These are phyloP conservation scores for Phytophthora lateralis DNA, from an alignment of 352 stramenopile species.

Conservation along the genomic window DNA sequence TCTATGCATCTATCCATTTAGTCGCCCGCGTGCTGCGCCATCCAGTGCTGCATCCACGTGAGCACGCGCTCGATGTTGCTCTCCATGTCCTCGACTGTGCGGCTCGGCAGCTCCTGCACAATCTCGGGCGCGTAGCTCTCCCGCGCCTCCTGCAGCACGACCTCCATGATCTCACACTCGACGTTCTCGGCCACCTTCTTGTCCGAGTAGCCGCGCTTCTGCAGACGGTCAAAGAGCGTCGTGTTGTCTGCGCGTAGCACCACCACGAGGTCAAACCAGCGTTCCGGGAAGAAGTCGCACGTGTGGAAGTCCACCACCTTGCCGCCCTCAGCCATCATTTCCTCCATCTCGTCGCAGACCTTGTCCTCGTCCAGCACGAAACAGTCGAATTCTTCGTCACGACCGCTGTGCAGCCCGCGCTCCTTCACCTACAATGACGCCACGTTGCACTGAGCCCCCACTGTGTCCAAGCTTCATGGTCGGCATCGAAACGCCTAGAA, in stretches of 20 bases:
- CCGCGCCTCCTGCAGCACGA: conserved; percentile 95
- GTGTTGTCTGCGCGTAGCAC: conserved; percentile 93
- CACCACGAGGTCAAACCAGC: conserved; percentile 96
- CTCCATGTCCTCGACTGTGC: conserved; percentile 97
- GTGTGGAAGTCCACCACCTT: conserved; percentile 97
- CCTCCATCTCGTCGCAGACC: conserved; percentile 95
- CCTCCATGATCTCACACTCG: conserved; percentile 98
- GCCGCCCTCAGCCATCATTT: conserved; percentile 87
- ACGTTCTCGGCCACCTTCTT: conserved; percentile 97
- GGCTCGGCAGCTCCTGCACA: conserved; percentile 94
- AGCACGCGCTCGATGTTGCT: conserved; percentile 92
- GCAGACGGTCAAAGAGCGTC: conserved; percentile 90
- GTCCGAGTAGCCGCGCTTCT: conserved; percentile 92
- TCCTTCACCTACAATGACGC: conserved; percentile 58
- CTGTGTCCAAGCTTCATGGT: not conserved
- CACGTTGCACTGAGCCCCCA: conserved; percentile 20
- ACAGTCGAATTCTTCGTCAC: conserved; percentile 96
- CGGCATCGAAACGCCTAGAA: not conserved
- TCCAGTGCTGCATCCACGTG: conserved; percentile 94
- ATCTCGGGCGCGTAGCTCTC: conserved; percentile 95
- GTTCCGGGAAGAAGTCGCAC: conserved; percentile 98
- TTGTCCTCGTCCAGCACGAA: conserved; percentile 98
- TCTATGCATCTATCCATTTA: conserved; percentile 22
- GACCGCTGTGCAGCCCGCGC: conserved; percentile 75
- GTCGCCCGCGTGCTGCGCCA: conserved; percentile 52